Percentiles rank a stretch among this genome's conserved stretches.
Conservation (phyloP, 2,329 filamentous ascomycete genomes). For the Exophiala xenobiotica region DNA sequence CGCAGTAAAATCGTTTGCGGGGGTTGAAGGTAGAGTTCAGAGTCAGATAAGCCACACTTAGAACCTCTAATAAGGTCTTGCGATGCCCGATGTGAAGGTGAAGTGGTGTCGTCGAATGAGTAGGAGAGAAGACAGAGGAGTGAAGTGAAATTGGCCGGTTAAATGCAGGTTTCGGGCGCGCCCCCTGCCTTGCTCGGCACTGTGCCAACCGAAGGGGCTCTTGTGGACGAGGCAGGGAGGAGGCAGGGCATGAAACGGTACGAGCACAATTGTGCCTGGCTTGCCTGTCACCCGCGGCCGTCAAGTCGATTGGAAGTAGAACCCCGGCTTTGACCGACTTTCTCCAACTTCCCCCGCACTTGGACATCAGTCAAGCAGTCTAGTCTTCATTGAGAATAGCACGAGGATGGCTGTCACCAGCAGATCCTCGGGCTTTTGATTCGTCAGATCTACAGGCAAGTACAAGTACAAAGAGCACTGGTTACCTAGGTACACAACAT, state of each 20-base stretch:
- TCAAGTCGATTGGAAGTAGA: too few relatives aligned
- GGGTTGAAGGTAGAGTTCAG: not conserved
- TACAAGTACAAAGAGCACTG: too few relatives aligned
- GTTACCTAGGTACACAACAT: too few relatives aligned
- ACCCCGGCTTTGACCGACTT: not conserved
- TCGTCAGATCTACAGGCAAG: too few relatives aligned
- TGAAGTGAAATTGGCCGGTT: not conserved
- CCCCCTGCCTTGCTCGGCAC: not conserved
- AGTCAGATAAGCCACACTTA: not conserved
- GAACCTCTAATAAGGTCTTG: not conserved
- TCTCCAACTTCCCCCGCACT: slow-evolving; percentile 3
- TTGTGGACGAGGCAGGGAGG: not conserved
- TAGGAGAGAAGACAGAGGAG: not conserved
- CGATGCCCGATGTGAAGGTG: too few relatives aligned
- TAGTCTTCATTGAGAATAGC: not conserved
- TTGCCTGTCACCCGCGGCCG: too few relatives aligned
- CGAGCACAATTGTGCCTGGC: too few relatives aligned
- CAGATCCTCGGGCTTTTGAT: too few relatives aligned
- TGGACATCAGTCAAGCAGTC: not conserved
- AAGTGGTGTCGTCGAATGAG: not conserved
- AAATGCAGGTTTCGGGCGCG: not conserved
- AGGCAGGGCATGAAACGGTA: not conserved
- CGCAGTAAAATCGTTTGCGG: too few relatives aligned
- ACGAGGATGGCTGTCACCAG: not conserved
- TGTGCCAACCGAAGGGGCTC: not conserved